Conservation (phyloP, 2,329 filamentous ascomycete genomes). For the Magnaporthales sp. region DNA sequence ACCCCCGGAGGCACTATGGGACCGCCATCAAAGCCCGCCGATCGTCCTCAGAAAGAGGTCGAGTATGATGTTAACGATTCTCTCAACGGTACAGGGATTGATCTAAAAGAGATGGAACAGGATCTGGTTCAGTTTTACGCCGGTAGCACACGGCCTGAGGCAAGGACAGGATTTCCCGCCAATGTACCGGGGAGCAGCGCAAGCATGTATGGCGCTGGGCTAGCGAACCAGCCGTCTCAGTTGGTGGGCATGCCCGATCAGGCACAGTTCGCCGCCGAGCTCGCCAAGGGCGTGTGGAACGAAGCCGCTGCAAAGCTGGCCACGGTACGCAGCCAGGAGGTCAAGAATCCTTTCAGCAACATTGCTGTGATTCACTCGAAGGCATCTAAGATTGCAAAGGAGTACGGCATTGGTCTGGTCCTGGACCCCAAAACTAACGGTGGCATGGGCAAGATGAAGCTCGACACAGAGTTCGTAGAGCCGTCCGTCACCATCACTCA, state of each 20-base stretch:
- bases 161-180: constrained; percentile 43
- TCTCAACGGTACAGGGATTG: constrained; percentile 75
- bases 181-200: constrained; percentile 46
- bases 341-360: constrained; percentile 65
- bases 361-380: constrained; percentile 52
- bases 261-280: constrained; percentile 56
- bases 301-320: constrained; percentile 55
- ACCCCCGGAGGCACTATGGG: constrained; percentile 35
- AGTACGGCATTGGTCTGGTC: constrained; percentile 48
- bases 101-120: constrained; percentile 79
- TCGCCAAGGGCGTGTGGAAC: constrained; percentile 56
- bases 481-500: constrained; percentile 47
- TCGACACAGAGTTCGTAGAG: constrained; percentile 38
- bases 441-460: constrained; percentile 37
- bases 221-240: constrained; percentile 54
- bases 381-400: constrained; percentile 48
- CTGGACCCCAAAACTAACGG: constrained; percentile 42
- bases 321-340: constrained; percentile 55
- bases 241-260: constrained; percentile 37
- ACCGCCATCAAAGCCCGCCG: constrained; percentile 51
- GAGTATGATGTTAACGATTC: constrained; percentile 76
- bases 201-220: constrained; percentile 56
- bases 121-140: constrained; percentile 63
- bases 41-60: constrained; percentile 52
- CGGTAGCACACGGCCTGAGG: constrained; percentile 30